These are phyloP conservation scores for Rhizoctonia solani DNA, from an alignment of 1,284 basidiomycete genomes.

Conservation along the genomic window DNA sequence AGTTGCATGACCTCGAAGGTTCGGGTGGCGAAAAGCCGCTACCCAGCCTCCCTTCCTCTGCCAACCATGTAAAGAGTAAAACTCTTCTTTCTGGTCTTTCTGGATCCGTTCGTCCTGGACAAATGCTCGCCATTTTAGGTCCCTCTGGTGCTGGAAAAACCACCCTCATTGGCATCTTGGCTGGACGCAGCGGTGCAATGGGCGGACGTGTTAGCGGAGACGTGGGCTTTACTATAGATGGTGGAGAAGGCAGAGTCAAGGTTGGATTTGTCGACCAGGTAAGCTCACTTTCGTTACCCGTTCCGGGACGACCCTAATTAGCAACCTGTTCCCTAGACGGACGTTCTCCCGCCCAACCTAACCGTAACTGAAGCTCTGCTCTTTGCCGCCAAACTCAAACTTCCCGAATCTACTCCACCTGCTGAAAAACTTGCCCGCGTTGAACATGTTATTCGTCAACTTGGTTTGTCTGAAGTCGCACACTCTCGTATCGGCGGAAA, in stretches of 20 bases:
- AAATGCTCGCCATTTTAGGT: conserved; percentile 85
- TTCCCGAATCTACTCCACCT: conserved; percentile 78
- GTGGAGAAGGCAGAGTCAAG: conserved; percentile 35
- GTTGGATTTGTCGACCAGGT: conserved; percentile 83
- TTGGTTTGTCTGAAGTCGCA: conserved; percentile 73
- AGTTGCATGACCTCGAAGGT: conserved; percentile 38
- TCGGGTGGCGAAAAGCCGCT: conserved; percentile 41
- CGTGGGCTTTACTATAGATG: conserved; percentile 56
- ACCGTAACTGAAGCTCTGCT: conserved; percentile 83
- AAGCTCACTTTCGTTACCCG: conserved; percentile 24
- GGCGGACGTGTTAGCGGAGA: conserved; percentile 67
- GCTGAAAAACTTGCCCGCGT: conserved; percentile 68
- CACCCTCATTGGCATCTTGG: conserved; percentile 82
- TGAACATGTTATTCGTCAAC: conserved; percentile 64
- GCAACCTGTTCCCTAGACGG: conserved; percentile 59
- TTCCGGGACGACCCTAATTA: neutral
- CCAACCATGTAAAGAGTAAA: neutral
- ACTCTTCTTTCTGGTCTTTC: conserved; percentile 68
- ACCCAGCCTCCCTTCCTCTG: neutral
- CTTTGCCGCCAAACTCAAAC: conserved; percentile 80
- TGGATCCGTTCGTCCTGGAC: conserved; percentile 73
- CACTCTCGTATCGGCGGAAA: conserved; percentile 69
- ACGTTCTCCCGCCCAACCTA: conserved; percentile 75
- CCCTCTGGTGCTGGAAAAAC: conserved; percentile 84
- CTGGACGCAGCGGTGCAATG: conserved; percentile 66